Base-by-base conservation (phyloP, 495 filamentous ascomycete genomes). In the Ramalina intermedia region DNA sequence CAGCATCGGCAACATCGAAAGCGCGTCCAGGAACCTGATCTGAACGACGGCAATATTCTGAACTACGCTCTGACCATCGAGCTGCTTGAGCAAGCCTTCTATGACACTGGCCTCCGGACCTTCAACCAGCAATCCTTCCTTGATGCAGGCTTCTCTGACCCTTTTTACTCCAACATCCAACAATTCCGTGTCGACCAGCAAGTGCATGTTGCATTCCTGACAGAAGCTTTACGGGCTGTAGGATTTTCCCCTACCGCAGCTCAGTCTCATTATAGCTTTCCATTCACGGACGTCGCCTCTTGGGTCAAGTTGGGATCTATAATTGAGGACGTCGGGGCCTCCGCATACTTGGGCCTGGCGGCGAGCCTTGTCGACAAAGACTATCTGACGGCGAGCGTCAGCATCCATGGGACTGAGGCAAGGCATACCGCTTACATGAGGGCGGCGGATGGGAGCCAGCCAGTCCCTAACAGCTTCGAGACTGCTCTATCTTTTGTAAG, bases 91-190 rank as follows among this genome's bases (percentile, higher is more conserved):
- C 58, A 60, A 26, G 41, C 57, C 2, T 67, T 67, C 49, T 82
- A 81, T 56, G 59, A 64, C 21, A 57, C 75, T 53, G 75, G 69
- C 13, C 64, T 80, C 2, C 59, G 69, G 47, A 75, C 73, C 42
- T 78, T 75, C 60, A 63, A 64, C 14, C 54, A 69, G 26, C 49
- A 55, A 0, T 64, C 74, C 48, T 81, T 81, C 57, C 39, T 59
- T 4, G 62, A 59, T 4, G 70, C 76, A 14, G 75, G 76, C 16
- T 71, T 72, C 54, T 45, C 61, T 16, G 50, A 58, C 1, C 47
- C 64, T 9, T 71, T 79, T 55, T 75, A 73, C 56, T n/a, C 39
- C 11, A 33, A 46, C 48, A 9, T 76, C 6, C 46, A 64, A 47
- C 56, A 59, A 27, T 66, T 76, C 47, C 57, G 59, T 23, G 45